Percentiles rank a stretch among this genome's conserved stretches.
phyloP scores from a whole-genome alignment of 163 green algal species.

The Chlorella variabilis region DNA sequence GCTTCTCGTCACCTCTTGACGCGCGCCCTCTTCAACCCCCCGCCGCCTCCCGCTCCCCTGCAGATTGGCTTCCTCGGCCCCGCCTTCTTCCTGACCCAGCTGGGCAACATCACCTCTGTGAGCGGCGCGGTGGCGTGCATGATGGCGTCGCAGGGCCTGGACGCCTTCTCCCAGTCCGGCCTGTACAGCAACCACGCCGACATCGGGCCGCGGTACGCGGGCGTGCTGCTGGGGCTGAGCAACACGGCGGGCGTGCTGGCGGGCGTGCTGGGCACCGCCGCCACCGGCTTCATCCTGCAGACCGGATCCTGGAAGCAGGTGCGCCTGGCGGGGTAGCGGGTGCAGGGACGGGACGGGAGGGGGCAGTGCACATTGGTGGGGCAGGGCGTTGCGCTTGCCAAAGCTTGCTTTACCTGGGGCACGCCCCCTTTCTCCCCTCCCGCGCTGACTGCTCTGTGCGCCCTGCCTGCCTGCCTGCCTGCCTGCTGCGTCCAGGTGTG shows the following conservation, averaged over 20 bases:
- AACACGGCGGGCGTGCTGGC: constrained; percentile 98
- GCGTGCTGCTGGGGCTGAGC: constrained; percentile 94
- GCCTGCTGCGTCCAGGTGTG: constrained; percentile 68
- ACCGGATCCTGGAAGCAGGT: constrained; percentile 78
- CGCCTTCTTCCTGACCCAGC: constrained; percentile 92
- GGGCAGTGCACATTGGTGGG: too few relatives aligned
- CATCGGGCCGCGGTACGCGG: constrained; percentile 93
- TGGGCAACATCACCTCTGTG: constrained; percentile 70
- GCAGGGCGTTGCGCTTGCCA: too few relatives aligned
- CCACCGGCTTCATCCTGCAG: constrained; percentile 88
- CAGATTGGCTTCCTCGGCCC: constrained; percentile 97
- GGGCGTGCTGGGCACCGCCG: constrained; percentile 93
- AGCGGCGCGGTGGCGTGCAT: constrained; percentile 67
- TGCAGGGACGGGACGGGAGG: too few relatives aligned
- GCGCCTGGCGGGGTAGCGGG: too few relatives aligned
- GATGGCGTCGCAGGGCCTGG: constrained; percentile 81
- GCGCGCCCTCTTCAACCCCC: too few relatives aligned
- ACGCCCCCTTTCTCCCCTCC: too few relatives aligned
- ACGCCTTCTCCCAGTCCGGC: constrained; percentile 89
- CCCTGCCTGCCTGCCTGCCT: neutral
- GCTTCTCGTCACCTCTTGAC: too few relatives aligned
- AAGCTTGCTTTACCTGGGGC: too few relatives aligned
- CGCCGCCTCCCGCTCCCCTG: constrained; percentile 36
- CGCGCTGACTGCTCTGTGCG: neutral
- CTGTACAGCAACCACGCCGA: constrained; percentile 99